Evolutionary conservation across 208 protist species (phyloP).

Genomic region (Crithidia bombi): DNA sequence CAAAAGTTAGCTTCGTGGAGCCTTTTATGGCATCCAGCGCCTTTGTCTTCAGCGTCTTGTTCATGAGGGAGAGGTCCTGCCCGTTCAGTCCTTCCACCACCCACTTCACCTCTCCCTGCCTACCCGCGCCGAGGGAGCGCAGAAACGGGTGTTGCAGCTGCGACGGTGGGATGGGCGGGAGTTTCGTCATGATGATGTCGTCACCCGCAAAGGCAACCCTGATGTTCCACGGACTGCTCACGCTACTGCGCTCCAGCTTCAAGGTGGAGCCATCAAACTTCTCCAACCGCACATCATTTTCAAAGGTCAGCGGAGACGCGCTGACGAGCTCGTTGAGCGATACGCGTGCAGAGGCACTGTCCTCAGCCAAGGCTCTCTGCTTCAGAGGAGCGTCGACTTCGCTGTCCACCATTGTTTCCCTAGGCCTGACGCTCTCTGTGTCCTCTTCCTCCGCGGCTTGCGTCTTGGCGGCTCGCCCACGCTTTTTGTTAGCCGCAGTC

Average conservation of each 20-base stretch:
- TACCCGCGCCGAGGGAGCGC: constrained; percentile 41
- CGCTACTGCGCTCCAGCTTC: constrained; percentile 22
- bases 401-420: too few species aligned
- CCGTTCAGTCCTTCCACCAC: constrained; percentile 64
- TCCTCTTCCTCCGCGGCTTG: neutral
- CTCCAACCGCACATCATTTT: constrained; percentile 29
- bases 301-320: constrained; percentile 27
- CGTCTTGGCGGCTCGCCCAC: neutral
- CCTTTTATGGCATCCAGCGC: constrained; percentile 55
- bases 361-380: too few species aligned
- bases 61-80: constrained; percentile 45
- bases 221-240: constrained; percentile 47
- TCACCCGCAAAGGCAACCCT: constrained; percentile 48
- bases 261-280: constrained; percentile 26
- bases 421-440: too few species aligned
- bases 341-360: constrained; percentile 8
- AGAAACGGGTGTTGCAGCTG: constrained; percentile 43
- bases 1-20: constrained; percentile 28
- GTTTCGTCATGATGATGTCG: constrained; percentile 51
- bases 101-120: constrained; percentile 49
- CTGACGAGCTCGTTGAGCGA: constrained; percentile 25
- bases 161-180: constrained; percentile 39
- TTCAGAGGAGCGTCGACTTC: too few species aligned
- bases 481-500: neutral
- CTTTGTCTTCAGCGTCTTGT: constrained; percentile 38